phyloP scores from a whole-genome alignment of 768 basidiomycete genomes.

The Sistotremastrum suecicum region DNA sequence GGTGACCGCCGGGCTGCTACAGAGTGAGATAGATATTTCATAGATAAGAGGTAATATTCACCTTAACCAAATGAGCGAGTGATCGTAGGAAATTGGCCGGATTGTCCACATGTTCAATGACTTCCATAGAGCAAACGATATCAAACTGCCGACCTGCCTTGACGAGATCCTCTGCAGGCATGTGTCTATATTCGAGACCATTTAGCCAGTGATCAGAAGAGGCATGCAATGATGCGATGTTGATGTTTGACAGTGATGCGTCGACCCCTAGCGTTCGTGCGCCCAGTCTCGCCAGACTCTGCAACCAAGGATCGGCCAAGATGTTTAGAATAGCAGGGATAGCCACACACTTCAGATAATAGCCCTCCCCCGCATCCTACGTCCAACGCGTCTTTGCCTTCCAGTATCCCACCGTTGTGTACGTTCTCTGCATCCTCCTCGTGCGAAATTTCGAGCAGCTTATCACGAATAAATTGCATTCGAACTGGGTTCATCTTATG shows the following conservation, averaged over 20 bases:
- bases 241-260: constrained; percentile 77
- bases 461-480: constrained; percentile 69
- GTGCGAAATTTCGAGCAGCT: constrained; percentile 45
- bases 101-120: constrained; percentile 93
- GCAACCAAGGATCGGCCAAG: constrained; percentile 2
- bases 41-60: constrained; percentile 18
- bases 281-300: constrained; percentile 83
- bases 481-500: constrained; percentile 94
- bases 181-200: constrained; percentile 51
- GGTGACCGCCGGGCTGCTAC: constrained; percentile 83
- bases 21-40: neutral
- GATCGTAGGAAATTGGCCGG: constrained; percentile 71
- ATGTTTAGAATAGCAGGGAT: neutral
- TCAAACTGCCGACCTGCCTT: constrained; percentile 59
- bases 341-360: constrained; percentile 60
- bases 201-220: constrained; percentile 52
- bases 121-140: constrained; percentile 95
- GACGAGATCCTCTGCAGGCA: constrained; percentile 62
- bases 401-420: constrained; percentile 26
- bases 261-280: constrained; percentile 87
- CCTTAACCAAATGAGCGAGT: constrained; percentile 80
- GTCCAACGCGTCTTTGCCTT: constrained; percentile 65
- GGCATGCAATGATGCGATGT: constrained; percentile 74
- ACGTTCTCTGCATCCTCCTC: constrained; percentile 26
- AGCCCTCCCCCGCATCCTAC: constrained; percentile 95